Evolutionary conservation across 73 alveolate genomes (phyloP).

Genomic region (Tetrahymena malaccensis): DNA sequence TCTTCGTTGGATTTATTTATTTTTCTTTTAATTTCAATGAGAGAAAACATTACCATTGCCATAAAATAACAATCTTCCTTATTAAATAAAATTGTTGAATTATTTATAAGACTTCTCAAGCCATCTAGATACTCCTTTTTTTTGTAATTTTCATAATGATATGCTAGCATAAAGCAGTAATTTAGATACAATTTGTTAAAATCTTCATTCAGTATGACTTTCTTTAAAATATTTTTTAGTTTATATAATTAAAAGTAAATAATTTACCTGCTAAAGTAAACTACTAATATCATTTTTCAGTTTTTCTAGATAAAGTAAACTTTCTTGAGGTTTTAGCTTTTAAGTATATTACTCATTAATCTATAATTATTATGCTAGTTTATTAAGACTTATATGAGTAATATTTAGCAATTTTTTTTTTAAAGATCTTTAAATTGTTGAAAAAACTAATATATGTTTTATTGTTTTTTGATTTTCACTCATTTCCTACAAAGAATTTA

Average conservation of each 20-base stretch:
- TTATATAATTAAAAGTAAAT: neutral
- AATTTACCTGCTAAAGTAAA: neutral
- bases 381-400: neutral
- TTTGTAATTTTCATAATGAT: neutral
- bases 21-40: neutral
- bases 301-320: neutral
- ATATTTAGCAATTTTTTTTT: neutral
- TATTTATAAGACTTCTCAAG: neutral
- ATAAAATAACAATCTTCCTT: neutral
- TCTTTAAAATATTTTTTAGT: neutral
- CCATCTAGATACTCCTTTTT: neutral
- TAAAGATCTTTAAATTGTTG: neutral
- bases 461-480: neutral
- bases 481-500: neutral
- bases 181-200: neutral
- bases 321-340: neutral
- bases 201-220: neutral
- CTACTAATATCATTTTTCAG: neutral
- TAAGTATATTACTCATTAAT: neutral
- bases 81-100: neutral
- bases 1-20: neutral
- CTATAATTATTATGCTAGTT: neutral
- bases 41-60: neutral
- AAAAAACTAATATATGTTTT: neutral
- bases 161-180: neutral